phyloP scores from a whole-genome alignment of 345 rosid genomes.

The Trapa incisa region DNA sequence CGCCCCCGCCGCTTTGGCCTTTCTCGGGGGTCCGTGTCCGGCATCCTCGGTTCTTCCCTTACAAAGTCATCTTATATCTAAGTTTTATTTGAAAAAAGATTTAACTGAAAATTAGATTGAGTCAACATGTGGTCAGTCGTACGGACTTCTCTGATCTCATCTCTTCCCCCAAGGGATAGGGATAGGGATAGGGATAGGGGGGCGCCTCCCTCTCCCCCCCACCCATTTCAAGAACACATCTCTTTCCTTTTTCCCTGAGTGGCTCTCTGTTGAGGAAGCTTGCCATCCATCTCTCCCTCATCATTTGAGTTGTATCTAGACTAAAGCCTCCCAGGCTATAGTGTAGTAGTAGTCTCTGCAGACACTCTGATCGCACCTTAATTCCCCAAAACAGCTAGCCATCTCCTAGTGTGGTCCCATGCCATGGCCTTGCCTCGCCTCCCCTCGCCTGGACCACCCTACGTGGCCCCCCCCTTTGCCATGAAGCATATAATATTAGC shows the following conservation, averaged over 20 bases:
- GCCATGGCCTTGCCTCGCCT: neutral
- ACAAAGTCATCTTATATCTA: too few relatives aligned
- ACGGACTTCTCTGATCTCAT: neutral
- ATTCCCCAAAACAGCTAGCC: neutral
- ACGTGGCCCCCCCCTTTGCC: neutral
- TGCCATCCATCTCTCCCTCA: neutral
- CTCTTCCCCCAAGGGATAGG: neutral
- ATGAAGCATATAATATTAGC: neutral
- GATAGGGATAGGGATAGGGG: too few relatives aligned
- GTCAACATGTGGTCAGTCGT: too few relatives aligned
- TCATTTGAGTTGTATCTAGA: too few relatives aligned
- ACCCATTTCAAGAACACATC: too few relatives aligned
- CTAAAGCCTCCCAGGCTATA: too few relatives aligned
- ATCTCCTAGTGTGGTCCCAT: neutral
- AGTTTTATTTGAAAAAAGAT: too few relatives aligned
- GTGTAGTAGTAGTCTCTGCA: neutral
- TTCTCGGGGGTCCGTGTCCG: too few relatives aligned
- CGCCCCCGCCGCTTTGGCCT: neutral
- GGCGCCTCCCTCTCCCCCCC: too few relatives aligned
- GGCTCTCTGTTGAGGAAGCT: neutral
- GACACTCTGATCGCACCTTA: neutral
- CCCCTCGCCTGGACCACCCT: neutral
- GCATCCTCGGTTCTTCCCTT: neutral
- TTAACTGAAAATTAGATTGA: too few relatives aligned
- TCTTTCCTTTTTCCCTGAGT: too few relatives aligned